Evolutionary conservation across 805 yeast species (phyloP), one percentile per base, ranked within the genome.

Genomic region (Lipomyces mesembrius): DNA sequence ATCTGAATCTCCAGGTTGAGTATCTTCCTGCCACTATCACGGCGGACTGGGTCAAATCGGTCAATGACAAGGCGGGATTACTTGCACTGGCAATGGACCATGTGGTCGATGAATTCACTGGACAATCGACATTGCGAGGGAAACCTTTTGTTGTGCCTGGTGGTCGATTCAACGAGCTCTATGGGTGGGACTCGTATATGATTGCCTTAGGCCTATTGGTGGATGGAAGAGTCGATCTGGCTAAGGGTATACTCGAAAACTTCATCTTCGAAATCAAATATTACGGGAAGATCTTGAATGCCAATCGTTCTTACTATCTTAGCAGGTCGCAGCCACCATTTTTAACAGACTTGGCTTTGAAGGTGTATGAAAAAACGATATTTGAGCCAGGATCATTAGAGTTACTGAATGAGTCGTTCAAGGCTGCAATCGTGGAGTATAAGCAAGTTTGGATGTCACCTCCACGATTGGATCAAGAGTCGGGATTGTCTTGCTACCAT

Each of bases 131-230:
- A 14, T 73, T 89, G 58, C 81, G 84, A 52, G 91, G 92, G 25
- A 87, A 84, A 74, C 97, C 97, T 0, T 94, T 94, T 77, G 90
- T 91, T 20, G 98, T 94, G 29, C 99, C 99, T 0, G 99, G 99
- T 20, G 98, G 99, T 27, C 82, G 99, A 70, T 94, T 94, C 79
- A 95, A 95, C 79, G 99, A 94, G 79, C 84, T 92, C 66, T 94
- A 95, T 75, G 99, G 98, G 17, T 94, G 99, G 99, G 99, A 94
- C 77, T 92, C 97, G 1, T 94, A 95, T 75, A 90, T 95, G 89
- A 92, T 89, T 75, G 85, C 95, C 0, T 78, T 92, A 29, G 99
- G 98, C 0, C 81, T 95, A 54, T 77, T 95, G 32, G 83, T 85
- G 34, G 89, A 90, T 74, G 85, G 83, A 53, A 83, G 86, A 60